Conservation (phyloP, 192 early-diverging fungal species). For the Irineochytrium annulatum region DNA sequence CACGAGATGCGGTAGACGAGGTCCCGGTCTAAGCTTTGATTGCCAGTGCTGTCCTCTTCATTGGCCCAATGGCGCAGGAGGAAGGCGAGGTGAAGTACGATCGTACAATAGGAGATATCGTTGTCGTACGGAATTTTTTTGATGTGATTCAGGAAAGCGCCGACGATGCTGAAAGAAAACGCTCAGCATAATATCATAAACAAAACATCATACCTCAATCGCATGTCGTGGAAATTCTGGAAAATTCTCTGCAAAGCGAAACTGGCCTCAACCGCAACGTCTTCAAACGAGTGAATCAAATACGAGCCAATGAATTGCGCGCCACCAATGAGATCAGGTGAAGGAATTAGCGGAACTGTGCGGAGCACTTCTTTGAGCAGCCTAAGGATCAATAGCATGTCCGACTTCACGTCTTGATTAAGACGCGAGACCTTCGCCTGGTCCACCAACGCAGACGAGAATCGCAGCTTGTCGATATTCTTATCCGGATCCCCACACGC, state of each 20-base stretch:
- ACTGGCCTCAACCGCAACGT: constrained; percentile 33
- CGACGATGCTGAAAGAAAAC: constrained; percentile 30
- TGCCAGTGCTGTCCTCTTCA: constrained; percentile 3
- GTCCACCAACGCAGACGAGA: constrained; percentile 26
- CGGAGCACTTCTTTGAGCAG: constrained; percentile 43
- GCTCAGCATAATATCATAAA: background rate
- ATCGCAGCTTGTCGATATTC: constrained; percentile 18
- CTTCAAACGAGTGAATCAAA: constrained; percentile 32
- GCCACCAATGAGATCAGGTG: constrained; percentile 40
- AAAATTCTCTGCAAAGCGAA: constrained; percentile 31
- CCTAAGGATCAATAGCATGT: constrained; percentile 23
- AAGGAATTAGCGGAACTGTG: constrained; percentile 38
- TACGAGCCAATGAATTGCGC: constrained; percentile 43
- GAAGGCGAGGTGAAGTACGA: constrained; percentile 28
- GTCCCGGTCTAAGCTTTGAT: constrained; percentile 24
- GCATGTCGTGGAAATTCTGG: constrained; percentile 30
- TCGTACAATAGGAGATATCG: constrained; percentile 41
- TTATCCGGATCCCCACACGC: constrained; percentile 10
- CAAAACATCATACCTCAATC: constrained; percentile 31
- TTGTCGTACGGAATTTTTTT: constrained; percentile 37
- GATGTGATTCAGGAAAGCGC: constrained; percentile 44
- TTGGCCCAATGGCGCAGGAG: constrained; percentile 38
- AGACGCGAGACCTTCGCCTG: background rate
- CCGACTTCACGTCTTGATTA: constrained; percentile 18
- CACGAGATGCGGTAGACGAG: constrained; percentile 40